phyloP scores from a whole-genome alignment of 306 rosid genomes.

The Alnus rubra region DNA sequence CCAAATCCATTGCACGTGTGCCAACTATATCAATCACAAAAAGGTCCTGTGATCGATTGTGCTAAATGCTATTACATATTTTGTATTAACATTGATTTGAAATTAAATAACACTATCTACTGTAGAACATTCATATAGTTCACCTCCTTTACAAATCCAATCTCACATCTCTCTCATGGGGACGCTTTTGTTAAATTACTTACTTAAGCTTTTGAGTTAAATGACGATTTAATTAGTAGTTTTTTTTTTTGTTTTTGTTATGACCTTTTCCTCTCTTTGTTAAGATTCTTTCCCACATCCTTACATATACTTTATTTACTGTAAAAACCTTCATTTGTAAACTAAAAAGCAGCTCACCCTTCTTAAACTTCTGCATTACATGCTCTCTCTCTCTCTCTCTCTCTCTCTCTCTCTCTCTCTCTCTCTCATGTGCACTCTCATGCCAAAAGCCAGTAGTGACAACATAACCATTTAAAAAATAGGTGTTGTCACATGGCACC shows the following conservation, averaged over 20 bases:
- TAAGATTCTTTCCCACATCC: not conserved
- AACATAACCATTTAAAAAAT: constrained; percentile 6
- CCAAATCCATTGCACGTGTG: constrained; percentile 62
- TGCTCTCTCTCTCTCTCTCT: constrained; percentile 9
- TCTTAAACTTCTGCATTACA: constrained; percentile 19
- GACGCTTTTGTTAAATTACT: no score
- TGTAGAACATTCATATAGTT: not conserved
- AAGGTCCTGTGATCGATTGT: constrained; percentile 19
- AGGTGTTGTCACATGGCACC: constrained; percentile 23
- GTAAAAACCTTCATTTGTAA: not conserved
- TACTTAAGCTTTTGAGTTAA: no score
- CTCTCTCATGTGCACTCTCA: constrained; percentile 31
- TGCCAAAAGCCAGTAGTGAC: constrained; percentile 22
- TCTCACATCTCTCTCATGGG: not conserved
- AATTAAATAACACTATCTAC: not conserved
- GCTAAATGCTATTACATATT: not conserved
- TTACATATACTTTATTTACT: not conserved
- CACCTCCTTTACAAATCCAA: not conserved
- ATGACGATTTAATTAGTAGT: no score
- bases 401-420: no score
- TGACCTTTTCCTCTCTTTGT: not conserved
- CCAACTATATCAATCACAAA: constrained; percentile 42
- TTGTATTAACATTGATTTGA: not conserved
- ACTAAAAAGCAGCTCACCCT: not conserved
- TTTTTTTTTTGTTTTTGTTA: not conserved